phyloP scores from a whole-genome alignment of 2,329 filamentous ascomycete genomes.

The Pezicula neosporulosa region DNA sequence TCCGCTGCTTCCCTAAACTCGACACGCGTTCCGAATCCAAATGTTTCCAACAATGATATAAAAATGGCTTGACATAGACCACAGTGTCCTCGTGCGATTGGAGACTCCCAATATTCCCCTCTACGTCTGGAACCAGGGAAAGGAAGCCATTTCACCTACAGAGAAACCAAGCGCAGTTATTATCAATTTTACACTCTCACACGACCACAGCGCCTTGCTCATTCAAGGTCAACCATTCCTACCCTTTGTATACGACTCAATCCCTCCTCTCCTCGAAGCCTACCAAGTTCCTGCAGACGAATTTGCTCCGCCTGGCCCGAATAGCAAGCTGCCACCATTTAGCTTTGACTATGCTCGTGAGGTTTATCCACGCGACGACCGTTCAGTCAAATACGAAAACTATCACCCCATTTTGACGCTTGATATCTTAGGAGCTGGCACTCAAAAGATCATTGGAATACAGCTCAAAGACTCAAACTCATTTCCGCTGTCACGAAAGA shows the following conservation, averaged over 20 bases:
- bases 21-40: background rate
- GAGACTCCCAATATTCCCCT: background rate
- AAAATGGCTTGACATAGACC: background rate
- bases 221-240: background rate
- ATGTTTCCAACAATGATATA: background rate
- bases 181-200: background rate
- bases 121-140: background rate
- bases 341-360: slow-evolving; percentile 7
- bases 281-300: background rate
- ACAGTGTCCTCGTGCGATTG: background rate
- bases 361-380: slow-evolving; percentile 6
- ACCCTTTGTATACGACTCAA: background rate
- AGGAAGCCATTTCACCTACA: background rate
- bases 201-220: background rate
- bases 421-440: slow-evolving; percentile 8
- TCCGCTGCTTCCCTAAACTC: background rate
- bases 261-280: background rate
- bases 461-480: background rate
- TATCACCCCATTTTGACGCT: slow-evolving; percentile 1
- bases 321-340: background rate
- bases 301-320: background rate
- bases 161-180: background rate
- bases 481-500: background rate
- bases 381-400: slow-evolving; percentile 3
- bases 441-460: background rate